phyloP scores from a whole-genome alignment of 495 filamentous ascomycete genomes.

The Sporormia fimetaria region DNA sequence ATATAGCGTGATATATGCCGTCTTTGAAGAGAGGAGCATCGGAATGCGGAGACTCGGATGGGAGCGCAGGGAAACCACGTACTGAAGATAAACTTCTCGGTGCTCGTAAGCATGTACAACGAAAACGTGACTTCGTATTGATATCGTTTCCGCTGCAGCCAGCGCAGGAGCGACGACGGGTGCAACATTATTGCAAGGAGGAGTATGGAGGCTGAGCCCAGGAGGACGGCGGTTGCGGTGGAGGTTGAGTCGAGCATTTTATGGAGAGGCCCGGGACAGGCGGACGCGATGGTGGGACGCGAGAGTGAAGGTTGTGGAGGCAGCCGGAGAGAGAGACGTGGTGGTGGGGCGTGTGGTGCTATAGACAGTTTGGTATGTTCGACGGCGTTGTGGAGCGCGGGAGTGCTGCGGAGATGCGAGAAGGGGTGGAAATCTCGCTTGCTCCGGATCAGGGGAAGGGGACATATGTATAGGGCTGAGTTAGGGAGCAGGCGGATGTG shows the following conservation, averaged over 20 bases:
- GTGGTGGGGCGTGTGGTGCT: not conserved
- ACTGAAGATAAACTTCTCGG: constrained; percentile 81
- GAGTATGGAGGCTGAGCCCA: constrained; percentile 21
- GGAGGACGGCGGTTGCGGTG: constrained; percentile 20
- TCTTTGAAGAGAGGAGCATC: not conserved
- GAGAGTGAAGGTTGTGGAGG: not conserved
- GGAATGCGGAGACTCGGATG: not conserved
- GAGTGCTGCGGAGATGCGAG: not conserved
- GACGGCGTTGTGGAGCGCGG: too few species aligned
- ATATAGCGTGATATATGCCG: not conserved
- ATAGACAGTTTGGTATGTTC: too few species aligned
- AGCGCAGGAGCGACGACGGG: constrained; percentile 42
- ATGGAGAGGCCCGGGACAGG: not conserved
- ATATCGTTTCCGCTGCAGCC: constrained; percentile 69
- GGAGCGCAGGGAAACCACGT: constrained; percentile 28
- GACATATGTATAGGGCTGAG: not conserved
- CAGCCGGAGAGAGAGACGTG: not conserved
- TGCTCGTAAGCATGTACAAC: constrained; percentile 76
- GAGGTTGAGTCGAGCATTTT: constrained; percentile 21
- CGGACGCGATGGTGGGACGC: not conserved
- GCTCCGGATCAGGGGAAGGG: constrained; percentile 9
- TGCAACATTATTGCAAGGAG: constrained; percentile 32
- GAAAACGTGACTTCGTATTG: constrained; percentile 80
- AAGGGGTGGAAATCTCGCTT: constrained; percentile 7
- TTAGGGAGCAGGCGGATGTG: not conserved